Evolutionary conservation across 2,329 filamentous ascomycete genomes (phyloP).

Genomic region (Dendryphion nanum): DNA sequence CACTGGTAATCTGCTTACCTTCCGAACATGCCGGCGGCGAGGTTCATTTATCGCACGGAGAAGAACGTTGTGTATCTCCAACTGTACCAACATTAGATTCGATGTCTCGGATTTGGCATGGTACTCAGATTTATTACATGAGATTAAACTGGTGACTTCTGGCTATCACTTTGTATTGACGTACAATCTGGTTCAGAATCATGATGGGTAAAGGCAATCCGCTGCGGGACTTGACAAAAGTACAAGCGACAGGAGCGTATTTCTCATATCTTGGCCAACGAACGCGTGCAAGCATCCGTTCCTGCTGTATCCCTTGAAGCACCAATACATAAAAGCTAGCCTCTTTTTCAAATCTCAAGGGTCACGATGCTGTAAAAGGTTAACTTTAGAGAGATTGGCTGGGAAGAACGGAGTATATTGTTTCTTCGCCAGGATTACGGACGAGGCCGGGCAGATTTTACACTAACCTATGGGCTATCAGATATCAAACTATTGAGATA

Average conservation of each 20-base stretch:
- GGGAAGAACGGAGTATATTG: too few relatives aligned
- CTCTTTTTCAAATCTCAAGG: constrained; percentile 20
- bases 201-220: too few relatives aligned
- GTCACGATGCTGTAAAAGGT: too few relatives aligned
- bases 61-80: constrained; percentile 13
- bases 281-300: too few relatives aligned
- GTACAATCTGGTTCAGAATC: constrained; percentile 51
- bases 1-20: constrained; percentile 50
- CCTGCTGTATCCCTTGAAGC: constrained; percentile 25
- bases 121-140: constrained; percentile 56
- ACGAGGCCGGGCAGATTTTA: too few relatives aligned
- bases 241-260: too few relatives aligned
- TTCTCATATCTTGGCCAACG: too few relatives aligned
- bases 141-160: constrained; percentile 44
- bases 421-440: too few relatives aligned
- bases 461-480: too few relatives aligned
- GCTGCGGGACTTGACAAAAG: too few relatives aligned
- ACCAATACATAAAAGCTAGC: constrained; percentile 24
- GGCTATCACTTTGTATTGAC: constrained; percentile 54
- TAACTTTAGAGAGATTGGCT: too few relatives aligned
- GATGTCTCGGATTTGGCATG: constrained; percentile 22
- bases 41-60: constrained; percentile 42
- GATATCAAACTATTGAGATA: too few relatives aligned
- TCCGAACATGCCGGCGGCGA: constrained; percentile 51
- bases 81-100: constrained; percentile 19